phyloP scores from a whole-genome alignment of 495 filamentous ascomycete genomes.

The Lepraria neglecta region DNA sequence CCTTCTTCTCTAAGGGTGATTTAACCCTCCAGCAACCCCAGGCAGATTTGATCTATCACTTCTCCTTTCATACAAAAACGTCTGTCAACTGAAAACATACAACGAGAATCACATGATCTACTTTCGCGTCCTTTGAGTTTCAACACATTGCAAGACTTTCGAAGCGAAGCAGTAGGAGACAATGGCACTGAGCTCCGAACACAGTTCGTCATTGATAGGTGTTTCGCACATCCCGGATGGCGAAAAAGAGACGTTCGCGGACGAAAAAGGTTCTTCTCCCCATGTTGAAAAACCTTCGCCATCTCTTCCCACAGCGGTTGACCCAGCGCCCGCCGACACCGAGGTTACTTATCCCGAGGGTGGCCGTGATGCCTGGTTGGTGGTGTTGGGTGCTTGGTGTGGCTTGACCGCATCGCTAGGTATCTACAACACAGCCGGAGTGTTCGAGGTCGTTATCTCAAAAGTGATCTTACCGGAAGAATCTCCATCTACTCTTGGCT shows the following conservation, averaged over 20 bases:
- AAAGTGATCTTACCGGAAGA: constrained; percentile 39
- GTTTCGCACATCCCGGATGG: constrained; percentile 8
- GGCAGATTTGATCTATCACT: background rate
- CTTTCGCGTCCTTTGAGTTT: background rate
- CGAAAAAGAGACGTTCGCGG: constrained; percentile 15
- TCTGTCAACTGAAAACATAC: background rate
- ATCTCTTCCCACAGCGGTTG: constrained; percentile 7
- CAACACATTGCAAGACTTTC: constrained; percentile 1
- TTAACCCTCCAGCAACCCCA: background rate
- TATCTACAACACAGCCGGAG: constrained; percentile 56
- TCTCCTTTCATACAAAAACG: background rate
- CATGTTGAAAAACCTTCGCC: background rate
- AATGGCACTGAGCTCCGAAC: background rate
- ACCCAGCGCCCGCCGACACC: background rate
- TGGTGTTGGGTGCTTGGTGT: constrained; percentile 28
- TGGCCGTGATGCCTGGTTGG: constrained; percentile 33
- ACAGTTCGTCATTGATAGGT: constrained; percentile 2
- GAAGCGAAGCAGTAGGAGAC: background rate
- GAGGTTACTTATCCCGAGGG: constrained; percentile 28
- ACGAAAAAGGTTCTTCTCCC: constrained; percentile 8
- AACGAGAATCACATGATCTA: background rate
- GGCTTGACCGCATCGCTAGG: constrained; percentile 39
- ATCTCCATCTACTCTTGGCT: constrained; percentile 47
- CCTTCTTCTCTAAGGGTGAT: background rate
- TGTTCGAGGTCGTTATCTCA: constrained; percentile 54